phyloP scores from a whole-genome alignment of 2,329 filamentous ascomycete genomes.

The Periconia digitata region DNA sequence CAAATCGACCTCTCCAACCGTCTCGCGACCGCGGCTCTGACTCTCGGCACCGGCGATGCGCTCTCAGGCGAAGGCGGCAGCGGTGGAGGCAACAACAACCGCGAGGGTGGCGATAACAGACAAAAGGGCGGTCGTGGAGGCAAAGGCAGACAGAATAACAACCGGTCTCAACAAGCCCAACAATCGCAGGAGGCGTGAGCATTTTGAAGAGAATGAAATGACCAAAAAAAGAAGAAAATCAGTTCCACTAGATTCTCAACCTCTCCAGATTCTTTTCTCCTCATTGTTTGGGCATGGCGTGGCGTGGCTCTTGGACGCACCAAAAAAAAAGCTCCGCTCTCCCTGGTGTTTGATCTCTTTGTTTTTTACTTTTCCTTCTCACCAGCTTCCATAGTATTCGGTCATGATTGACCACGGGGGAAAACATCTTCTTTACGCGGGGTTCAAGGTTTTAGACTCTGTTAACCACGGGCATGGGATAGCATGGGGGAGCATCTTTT shows the following conservation, averaged over 20 bases:
- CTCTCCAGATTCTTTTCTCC: too few species aligned
- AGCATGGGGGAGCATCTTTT: too few species aligned
- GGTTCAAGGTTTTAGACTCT: too few species aligned
- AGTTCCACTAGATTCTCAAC: background rate
- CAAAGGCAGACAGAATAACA: conserved; percentile 31
- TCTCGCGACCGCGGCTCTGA: conserved; percentile 67
- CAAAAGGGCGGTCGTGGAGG: conserved; percentile 34
- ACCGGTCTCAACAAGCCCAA: conserved; percentile 21
- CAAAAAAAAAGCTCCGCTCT: too few species aligned
- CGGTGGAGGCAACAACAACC: conserved; percentile 36
- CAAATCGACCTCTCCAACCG: conserved; percentile 97
- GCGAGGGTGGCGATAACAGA: conserved; percentile 30
- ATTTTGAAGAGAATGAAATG: background rate
- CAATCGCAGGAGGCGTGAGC: conserved; percentile 35
- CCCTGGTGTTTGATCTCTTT: too few species aligned
- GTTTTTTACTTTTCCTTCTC: too few species aligned
- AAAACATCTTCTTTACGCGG: too few species aligned
- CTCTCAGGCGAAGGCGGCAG: conserved; percentile 37
- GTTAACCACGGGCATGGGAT: too few species aligned
- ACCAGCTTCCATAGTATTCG: too few species aligned
- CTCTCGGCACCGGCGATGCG: conserved; percentile 47
- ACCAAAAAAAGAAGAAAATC: background rate
- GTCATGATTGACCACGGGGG: too few species aligned
- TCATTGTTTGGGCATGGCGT: too few species aligned
- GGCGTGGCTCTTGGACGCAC: too few species aligned